Conservation (phyloP, 163 green algal genomes). For the Chlamydomonas reinhardtii region DNA sequence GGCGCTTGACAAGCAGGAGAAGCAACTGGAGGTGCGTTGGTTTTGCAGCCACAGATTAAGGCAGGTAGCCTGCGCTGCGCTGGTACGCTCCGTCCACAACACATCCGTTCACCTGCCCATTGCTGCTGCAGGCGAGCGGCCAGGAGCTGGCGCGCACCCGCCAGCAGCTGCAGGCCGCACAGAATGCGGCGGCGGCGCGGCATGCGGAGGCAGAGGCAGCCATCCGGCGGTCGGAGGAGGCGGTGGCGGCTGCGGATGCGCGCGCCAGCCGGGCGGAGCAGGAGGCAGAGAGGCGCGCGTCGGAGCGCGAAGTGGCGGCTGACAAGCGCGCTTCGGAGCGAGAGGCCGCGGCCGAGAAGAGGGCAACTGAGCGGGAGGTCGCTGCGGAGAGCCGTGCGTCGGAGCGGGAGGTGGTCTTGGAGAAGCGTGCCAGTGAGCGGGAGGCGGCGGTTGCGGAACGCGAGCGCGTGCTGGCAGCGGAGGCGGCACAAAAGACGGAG, state of each 20-base stretch:
- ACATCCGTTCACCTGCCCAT: too few species aligned
- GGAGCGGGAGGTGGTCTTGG: conserved; percentile 25
- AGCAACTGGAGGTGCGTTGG: conserved; percentile 29
- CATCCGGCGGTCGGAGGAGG: background rate
- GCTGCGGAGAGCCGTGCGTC: background rate
- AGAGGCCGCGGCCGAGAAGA: conserved; percentile 14
- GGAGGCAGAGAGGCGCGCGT: too few species aligned
- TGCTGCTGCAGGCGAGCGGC: background rate
- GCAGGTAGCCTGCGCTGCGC: too few species aligned
- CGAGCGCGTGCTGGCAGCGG: background rate
- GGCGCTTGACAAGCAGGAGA: conserved; percentile 42
- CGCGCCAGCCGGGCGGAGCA: background rate
- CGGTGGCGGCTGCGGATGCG: conserved; percentile 24
- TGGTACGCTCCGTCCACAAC: too few species aligned
- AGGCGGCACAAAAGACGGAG: background rate
- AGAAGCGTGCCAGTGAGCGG: background rate
- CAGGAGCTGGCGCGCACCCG: conserved; percentile 26
- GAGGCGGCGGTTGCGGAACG: background rate
- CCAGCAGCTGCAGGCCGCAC: conserved; percentile 1
- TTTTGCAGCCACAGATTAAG: background rate
- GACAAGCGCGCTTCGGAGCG: conserved; percentile 28
- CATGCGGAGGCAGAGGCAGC: background rate
- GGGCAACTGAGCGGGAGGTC: background rate
- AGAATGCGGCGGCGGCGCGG: background rate
- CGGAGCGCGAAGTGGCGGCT: conserved; percentile 17